phyloP scores from a whole-genome alignment of 352 stramenopile genomes.

The Globisporangium cylindrosporum region DNA sequence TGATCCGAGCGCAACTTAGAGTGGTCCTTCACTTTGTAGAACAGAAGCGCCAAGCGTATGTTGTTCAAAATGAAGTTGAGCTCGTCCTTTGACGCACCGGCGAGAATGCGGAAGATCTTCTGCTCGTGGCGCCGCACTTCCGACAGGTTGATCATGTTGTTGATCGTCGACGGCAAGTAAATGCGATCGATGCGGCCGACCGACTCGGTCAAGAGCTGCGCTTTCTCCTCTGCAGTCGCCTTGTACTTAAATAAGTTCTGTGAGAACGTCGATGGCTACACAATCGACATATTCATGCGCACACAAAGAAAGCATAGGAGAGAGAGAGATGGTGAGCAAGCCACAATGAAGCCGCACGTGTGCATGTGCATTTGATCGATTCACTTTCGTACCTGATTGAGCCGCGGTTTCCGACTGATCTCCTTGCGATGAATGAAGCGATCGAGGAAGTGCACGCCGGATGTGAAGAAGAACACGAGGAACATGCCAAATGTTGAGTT shows the following conservation, averaged over 20 bases:
- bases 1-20: conserved; percentile 67
- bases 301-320: background rate
- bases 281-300: background rate
- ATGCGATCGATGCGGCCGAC: conserved; percentile 76
- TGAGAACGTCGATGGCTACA: conserved; percentile 44
- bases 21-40: conserved; percentile 98
- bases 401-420: conserved; percentile 56
- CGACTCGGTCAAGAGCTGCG: conserved; percentile 67
- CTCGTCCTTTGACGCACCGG: conserved; percentile 92
- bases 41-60: conserved; percentile 93
- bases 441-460: conserved; percentile 79
- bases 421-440: conserved; percentile 73
- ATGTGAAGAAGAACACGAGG: conserved; percentile 78
- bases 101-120: conserved; percentile 95
- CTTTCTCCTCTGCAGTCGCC: conserved; percentile 77
- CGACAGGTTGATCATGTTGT: conserved; percentile 85
- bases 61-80: conserved; percentile 97
- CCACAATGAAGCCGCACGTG: background rate
- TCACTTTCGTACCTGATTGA: conserved; percentile 34
- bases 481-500: conserved; percentile 70
- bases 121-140: conserved; percentile 87
- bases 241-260: conserved; percentile 85
- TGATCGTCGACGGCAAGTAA: conserved; percentile 85
- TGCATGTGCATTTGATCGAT: background rate
- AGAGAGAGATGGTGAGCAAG: conserved; percentile 2